Evolutionary conservation across 768 basidiomycete genomes (phyloP), one percentile per base, ranked within the genome.

Genomic region (Cyclocybe cylindracea): DNA sequence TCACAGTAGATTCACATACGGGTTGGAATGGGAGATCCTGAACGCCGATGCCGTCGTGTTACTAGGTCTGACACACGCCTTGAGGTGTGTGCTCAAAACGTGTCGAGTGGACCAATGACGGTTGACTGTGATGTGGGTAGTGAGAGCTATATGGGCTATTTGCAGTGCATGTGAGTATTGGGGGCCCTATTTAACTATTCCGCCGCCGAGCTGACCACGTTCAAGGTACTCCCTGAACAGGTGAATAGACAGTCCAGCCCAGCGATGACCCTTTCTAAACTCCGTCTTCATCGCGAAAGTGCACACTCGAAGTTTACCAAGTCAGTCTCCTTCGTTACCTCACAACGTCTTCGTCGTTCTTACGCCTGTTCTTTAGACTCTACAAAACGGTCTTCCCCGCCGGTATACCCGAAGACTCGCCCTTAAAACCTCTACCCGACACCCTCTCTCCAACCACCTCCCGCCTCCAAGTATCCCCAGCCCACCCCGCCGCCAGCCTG

Each of bases 251-350:
- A 24, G 74, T 53, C 38, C 32, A 13, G 3, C 47, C 16, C 40
- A 3, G 7, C 39, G 36, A 9, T 32, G 38, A 13, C 44, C 36
- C 29, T 34, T 18, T 6, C 29, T 37, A 32, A 42, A 38, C 34
- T 13, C 53, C 16, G 16, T 16, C 16, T 16, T 16, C 16, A 16
- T 16, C 16, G 54, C 50, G n/a, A 9, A 44, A 82, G 81, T 56
- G 88, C 88, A 10, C 86, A 91, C 60, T 80, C 85, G 2, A 89
- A 87, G 61, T 91, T 89, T 58, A 76, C 82, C 7, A 90, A 84
- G 85, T 87, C 61, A 18, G 70, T 62, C 2, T 16, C 4, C 19
- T 32, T 16, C 36, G 7, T 18, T 8, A 46, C 14, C 11, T 18
- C 24, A 29, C 14, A 9, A 11, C 19, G 6, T 8, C 37, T 32